phyloP scores from a whole-genome alignment of 208 protist genomes.

The Acanthamoeba royreba region DNA sequence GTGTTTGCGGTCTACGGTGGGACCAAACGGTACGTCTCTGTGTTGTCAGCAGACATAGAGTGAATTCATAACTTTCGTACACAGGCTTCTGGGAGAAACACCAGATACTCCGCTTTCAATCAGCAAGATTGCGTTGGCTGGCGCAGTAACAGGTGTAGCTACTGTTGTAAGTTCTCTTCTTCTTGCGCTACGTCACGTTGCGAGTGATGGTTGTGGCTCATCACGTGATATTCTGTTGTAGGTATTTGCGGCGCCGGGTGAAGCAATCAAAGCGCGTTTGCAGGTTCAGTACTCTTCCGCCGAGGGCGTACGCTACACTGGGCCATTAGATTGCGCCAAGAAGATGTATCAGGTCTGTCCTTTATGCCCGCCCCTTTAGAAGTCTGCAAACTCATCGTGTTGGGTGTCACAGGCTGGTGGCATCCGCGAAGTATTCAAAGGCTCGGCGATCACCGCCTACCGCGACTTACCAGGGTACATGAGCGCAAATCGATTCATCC shows the following conservation, averaged over 20 bases:
- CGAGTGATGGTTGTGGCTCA: neutral
- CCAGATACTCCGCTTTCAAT: neutral
- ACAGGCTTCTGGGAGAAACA: neutral
- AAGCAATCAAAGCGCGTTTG: slow-evolving; percentile 10
- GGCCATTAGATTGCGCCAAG: neutral
- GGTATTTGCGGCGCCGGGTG: neutral
- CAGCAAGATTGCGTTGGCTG: neutral
- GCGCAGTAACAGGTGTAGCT: neutral
- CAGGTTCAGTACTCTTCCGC: neutral
- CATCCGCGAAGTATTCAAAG: neutral
- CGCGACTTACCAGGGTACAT: neutral
- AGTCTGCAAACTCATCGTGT: neutral
- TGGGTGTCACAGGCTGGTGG: neutral
- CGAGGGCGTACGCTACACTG: neutral
- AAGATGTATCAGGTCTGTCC: neutral
- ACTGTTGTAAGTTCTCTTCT: neutral
- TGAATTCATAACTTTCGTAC: neutral
- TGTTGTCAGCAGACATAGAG: neutral
- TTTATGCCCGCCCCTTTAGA: neutral
- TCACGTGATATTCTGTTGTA: neutral
- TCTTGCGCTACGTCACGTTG: neutral
- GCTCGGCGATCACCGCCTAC: neutral
- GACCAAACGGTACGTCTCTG: neutral
- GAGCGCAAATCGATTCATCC: neutral
- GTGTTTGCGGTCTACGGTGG: neutral